A percentile compares a stretch with the other conserved stretches of the same genome.
phyloP scores from a whole-genome alignment of 345 rosid species.

The Eucalyptus coolabah region DNA sequence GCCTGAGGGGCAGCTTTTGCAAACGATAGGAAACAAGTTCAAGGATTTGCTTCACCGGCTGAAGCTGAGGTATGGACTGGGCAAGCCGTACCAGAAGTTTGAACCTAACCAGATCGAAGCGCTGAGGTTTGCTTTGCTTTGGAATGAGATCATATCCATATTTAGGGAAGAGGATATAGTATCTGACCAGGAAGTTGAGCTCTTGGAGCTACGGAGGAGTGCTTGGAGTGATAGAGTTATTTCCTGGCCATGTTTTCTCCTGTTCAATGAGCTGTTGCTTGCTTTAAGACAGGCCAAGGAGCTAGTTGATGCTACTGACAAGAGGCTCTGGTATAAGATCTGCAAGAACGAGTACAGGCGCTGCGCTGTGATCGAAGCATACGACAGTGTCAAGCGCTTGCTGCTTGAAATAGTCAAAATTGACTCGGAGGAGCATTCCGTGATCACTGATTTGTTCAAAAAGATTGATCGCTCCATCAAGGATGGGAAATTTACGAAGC shows the following conservation, averaged over 20 bases:
- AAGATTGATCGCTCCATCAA: conserved; percentile 54
- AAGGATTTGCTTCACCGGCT: conserved; percentile 61
- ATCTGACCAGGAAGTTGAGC: conserved; percentile 78
- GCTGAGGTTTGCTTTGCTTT: conserved; percentile 72
- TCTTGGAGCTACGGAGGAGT: conserved; percentile 70
- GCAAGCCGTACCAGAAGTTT: conserved; percentile 79
- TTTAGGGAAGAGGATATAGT: conserved; percentile 94
- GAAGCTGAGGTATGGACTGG: conserved; percentile 89
- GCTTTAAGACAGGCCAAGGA: conserved; percentile 86
- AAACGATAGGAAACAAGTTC: conserved; percentile 63
- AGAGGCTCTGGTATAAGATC: conserved; percentile 86
- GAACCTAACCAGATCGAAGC: conserved; percentile 86
- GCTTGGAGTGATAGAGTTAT: conserved; percentile 74
- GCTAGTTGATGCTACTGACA: conserved; percentile 84
- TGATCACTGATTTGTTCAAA: conserved; percentile 56
- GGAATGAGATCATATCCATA: conserved; percentile 76
- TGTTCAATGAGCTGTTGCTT: conserved; percentile 81
- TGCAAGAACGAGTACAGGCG: conserved; percentile 87
- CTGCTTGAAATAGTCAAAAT: conserved; percentile 47
- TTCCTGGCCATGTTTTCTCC: conserved; percentile 90
- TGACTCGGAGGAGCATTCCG: conserved; percentile 66
- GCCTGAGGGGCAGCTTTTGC: conserved; percentile 75
- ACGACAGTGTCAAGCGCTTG: conserved; percentile 63
- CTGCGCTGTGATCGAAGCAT: conserved; percentile 84
- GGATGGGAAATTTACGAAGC: conserved; percentile 63